These are phyloP conservation scores for Schizosaccharomyces versatilis DNA, from an alignment of 1,139 yeast genomes.

Conservation along the genomic window DNA sequence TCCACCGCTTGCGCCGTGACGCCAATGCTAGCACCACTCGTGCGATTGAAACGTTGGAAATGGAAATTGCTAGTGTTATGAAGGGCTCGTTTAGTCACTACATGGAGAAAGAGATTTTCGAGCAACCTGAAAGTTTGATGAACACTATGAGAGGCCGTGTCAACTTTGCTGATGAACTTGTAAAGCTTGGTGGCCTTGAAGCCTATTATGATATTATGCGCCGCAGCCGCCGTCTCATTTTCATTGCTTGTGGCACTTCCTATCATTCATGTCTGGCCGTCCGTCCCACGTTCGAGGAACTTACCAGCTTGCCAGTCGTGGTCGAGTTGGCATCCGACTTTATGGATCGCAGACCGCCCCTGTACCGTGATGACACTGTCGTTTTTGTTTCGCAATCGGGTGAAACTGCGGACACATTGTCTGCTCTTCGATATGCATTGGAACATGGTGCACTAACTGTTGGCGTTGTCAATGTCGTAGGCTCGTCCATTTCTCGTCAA, in stretches of 20 bases:
- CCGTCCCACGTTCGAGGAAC: constrained; percentile 84
- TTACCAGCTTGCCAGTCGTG: constrained; percentile 86
- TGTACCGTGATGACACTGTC: constrained; percentile 93
- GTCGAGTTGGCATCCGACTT: constrained; percentile 96
- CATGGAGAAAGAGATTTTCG: constrained; percentile 97
- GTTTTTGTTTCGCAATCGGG: constrained; percentile 96
- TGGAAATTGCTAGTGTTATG: constrained; percentile 95
- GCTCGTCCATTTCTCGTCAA: constrained; percentile 83
- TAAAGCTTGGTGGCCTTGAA: constrained; percentile 77
- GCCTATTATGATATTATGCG: constrained; percentile 71
- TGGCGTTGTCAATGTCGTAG: constrained; percentile 87
- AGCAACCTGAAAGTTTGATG: constrained; percentile 94
- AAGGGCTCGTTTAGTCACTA: constrained; percentile 90
- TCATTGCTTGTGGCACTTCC: constrained; percentile 99
- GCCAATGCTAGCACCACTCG: constrained; percentile 84
- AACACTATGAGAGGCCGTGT: constrained; percentile 99
- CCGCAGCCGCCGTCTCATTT: constrained; percentile 82
- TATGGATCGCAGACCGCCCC: constrained; percentile 83
- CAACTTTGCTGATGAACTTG: constrained; percentile 58
- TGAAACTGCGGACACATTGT: constrained; percentile 96
- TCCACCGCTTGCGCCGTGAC: constrained; percentile 82
- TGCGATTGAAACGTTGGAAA: constrained; percentile 85
- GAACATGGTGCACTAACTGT: constrained; percentile 95
- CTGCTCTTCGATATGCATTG: constrained; percentile 84
- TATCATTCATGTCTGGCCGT: constrained; percentile 96